A percentile compares a stretch with the other conserved stretches of the same genome.
Conservation (phyloP, 306 rosid genomes). For the Gastrolobium villosum region DNA sequence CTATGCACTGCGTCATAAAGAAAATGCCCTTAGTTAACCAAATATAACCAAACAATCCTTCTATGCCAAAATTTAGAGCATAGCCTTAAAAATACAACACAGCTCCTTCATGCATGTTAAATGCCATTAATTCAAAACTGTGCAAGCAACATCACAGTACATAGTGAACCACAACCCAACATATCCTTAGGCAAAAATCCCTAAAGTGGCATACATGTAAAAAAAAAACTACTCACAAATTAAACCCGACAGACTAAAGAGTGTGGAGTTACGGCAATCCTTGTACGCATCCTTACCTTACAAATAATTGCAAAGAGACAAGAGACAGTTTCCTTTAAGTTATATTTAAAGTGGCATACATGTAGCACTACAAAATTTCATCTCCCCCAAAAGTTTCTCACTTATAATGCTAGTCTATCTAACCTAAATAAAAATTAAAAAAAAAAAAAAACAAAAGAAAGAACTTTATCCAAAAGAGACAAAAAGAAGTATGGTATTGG, state of each 20-base stretch:
- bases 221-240: too few relatives aligned
- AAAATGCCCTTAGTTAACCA: not conserved
- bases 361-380: slow-evolving; percentile 2
- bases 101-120: not conserved
- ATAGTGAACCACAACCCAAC: slow-evolving; percentile 10
- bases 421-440: not conserved
- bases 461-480: slow-evolving; percentile 5
- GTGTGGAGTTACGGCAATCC: too few relatives aligned
- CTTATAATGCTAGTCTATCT: not conserved
- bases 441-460: not conserved
- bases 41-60: slow-evolving; percentile 27
- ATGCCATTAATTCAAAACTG: slow-evolving; percentile 3
- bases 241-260: too few relatives aligned
- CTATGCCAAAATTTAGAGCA: not conserved
- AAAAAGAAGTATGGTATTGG: slow-evolving; percentile 43
- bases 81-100: not conserved
- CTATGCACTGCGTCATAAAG: not conserved
- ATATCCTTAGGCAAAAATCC: not conserved
- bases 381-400: not conserved
- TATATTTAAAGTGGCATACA: not conserved
- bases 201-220: not conserved
- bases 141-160: not conserved
- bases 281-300: too few relatives aligned
- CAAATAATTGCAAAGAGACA: too few relatives aligned
- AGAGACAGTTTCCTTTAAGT: too few relatives aligned